Percentiles rank a stretch among this genome's conserved stretches.
These are phyloP conservation scores for Ramaria sp. DNA, from an alignment of 768 basidiomycete genomes.

Conservation along the genomic window DNA sequence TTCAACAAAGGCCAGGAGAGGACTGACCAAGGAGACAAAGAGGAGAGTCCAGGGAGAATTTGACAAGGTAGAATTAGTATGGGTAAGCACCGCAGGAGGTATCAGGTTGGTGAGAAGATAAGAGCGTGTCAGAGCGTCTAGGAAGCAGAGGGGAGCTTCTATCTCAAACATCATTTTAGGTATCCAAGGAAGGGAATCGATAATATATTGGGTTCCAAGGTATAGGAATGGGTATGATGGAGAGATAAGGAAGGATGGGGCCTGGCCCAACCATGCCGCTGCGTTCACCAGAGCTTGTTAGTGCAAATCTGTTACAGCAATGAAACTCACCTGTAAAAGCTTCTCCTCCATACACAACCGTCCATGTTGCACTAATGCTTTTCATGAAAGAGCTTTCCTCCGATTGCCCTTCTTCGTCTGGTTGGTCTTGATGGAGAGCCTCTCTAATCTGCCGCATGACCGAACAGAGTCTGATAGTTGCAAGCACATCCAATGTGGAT, in stretches of 20 bases:
- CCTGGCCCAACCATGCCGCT: conserved; percentile 54
- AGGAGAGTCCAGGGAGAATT: conserved; percentile 71
- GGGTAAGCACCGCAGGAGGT: conserved; percentile 51
- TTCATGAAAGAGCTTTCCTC: conserved; percentile 43
- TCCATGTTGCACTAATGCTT: conserved; percentile 43
- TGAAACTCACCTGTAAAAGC: conserved; percentile 42
- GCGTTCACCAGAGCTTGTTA: neutral
- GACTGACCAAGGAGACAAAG: conserved; percentile 56
- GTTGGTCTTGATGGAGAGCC: conserved; percentile 28
- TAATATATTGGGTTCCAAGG: conserved; percentile 44
- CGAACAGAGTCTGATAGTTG: conserved; percentile 58
- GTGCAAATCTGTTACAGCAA: neutral
- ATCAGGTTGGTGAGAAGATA: conserved; percentile 70
- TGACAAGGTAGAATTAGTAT: conserved; percentile 38
- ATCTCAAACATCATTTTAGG: conserved; percentile 39
- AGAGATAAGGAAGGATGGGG: conserved; percentile 75
- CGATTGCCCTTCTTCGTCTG: conserved; percentile 18
- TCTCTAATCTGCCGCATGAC: conserved; percentile 60
- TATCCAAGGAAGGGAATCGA: conserved; percentile 47
- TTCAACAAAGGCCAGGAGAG: neutral
- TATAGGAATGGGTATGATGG: conserved; percentile 57
- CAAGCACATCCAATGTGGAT: conserved; percentile 56
- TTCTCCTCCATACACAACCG: conserved; percentile 76
- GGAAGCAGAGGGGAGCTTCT: conserved; percentile 61
- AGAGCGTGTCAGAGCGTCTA: conserved; percentile 75